Evolutionary conservation across 768 basidiomycete species (phyloP), one percentile per base, ranked within the genome.

Genomic region (Lyophyllum semitale): DNA sequence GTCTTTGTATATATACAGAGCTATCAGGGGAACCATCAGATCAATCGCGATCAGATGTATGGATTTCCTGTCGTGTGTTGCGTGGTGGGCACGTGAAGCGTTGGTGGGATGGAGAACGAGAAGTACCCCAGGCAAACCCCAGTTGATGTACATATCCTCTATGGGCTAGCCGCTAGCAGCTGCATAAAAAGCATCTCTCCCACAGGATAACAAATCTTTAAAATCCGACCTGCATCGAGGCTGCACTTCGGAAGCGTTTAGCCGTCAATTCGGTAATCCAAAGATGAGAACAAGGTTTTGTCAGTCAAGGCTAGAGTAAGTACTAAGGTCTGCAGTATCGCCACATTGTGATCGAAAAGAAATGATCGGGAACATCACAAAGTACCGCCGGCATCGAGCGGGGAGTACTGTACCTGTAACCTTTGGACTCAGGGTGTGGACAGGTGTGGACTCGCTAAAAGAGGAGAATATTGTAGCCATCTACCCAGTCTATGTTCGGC

Each of bases 21-120:
- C 32, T n/a, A 57, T 57, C 56, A 57, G 55, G 48, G 48, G 55
- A 50, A 57, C 61, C 58, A 63, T 63, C 61, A 63, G 58, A 59
- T 55, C 55, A n/a, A 59, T 48, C 27, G 35, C 54, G 59, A 57
- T 60, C 48, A 18, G 26, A 13, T 4, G 27, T 30, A 20, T 32
- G 48, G 26, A 37, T 45, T 30, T 43, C 27, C 48, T 37, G 38
- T 22, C 27, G 51, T 37, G 38, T 22, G 44, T 48, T 44, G 20
- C 53, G 40, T 27, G n/a, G 37, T 30, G 20, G 51, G 45, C 58
- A 57, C 61, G 58, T 62, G 55, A 46, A 57, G 47, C 32, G 38
- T 9, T 17, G 40, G 47, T 44, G 45, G 41, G 46, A 54, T 11
- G 17, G 32, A 32, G 26, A 27, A 44, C 42, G 32, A n/a, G 29